A percentile compares a stretch with the other conserved stretches of the same genome.
Conservation (phyloP, 371 early-diverging fungal species). For the Lichtheimia corymbifera region DNA sequence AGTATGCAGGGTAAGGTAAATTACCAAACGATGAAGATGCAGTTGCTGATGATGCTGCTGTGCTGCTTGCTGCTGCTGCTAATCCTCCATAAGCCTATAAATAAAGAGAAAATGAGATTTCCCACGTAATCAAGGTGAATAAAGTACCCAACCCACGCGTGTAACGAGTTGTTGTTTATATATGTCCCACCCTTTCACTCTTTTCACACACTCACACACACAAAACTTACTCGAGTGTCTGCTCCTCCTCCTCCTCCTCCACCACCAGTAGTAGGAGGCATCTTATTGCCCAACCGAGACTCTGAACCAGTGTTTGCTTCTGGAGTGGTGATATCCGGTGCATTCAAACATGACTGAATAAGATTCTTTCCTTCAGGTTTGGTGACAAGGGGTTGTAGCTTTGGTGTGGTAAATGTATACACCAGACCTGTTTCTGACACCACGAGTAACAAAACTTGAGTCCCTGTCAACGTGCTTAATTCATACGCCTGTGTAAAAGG, state of each 20-base stretch:
- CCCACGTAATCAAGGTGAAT: not conserved
- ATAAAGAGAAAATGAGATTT: not conserved
- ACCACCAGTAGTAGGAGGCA: not conserved
- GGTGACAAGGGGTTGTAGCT: slow-evolving; percentile 94
- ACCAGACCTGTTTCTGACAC: slow-evolving; percentile 99
- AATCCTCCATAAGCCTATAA: slow-evolving; percentile 9
- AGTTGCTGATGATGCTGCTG: not conserved
- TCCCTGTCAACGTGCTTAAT: slow-evolving; percentile 95
- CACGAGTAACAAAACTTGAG: slow-evolving; percentile 94
- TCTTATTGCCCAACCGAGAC: no score
- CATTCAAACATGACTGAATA: slow-evolving; percentile 94
- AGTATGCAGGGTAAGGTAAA: slow-evolving; percentile 3
- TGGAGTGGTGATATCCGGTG: slow-evolving; percentile 57
- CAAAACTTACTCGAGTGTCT: slow-evolving; percentile 2
- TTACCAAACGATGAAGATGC: slow-evolving; percentile 2
- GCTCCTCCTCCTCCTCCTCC: not conserved
- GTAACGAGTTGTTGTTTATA: not conserved
- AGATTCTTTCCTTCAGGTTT: slow-evolving; percentile 93
- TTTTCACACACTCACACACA: not conserved
- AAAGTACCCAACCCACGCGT: slow-evolving; percentile 2
- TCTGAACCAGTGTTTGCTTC: not conserved
- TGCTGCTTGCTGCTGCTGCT: not conserved
- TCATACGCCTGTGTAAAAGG: slow-evolving; percentile 85
- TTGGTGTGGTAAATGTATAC: slow-evolving; percentile 98
- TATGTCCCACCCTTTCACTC: not conserved